Percentiles rank a stretch among this genome's conserved stretches.
These are phyloP conservation scores for Sporothrix dimorphospora DNA, from an alignment of 2,329 filamentous ascomycete genomes.

Conservation along the genomic window DNA sequence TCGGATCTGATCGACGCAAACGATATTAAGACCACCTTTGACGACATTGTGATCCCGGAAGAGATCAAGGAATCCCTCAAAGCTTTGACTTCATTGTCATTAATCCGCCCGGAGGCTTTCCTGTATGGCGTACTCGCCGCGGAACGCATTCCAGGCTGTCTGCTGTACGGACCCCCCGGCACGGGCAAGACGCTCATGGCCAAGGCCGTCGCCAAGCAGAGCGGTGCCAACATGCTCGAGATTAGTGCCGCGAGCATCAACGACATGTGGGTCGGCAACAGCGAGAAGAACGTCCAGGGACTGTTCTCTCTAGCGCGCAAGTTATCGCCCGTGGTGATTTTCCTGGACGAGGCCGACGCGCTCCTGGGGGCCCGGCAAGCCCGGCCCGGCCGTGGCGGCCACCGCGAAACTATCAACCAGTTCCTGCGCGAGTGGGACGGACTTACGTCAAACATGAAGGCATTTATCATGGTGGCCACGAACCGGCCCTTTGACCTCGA, in stretches of 20 bases:
- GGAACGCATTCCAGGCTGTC: slow-evolving; percentile 86
- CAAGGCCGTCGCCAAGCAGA: slow-evolving; percentile 70
- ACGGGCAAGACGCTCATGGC: slow-evolving; percentile 73
- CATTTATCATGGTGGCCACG: slow-evolving; percentile 98
- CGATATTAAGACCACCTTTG: slow-evolving; percentile 84
- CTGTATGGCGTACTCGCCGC: slow-evolving; percentile 89
- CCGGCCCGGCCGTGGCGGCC: slow-evolving; percentile 66
- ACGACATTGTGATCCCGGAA: slow-evolving; percentile 78
- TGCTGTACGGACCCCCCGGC: slow-evolving; percentile 86
- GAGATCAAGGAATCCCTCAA: slow-evolving; percentile 88
- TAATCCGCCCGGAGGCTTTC: slow-evolving; percentile 91
- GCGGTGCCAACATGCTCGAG: slow-evolving; percentile 76
- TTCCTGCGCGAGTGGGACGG: slow-evolving; percentile 98
- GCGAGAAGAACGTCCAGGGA: slow-evolving; percentile 92
- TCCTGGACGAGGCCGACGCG: slow-evolving; percentile 95
- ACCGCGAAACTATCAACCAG: slow-evolving; percentile 93
- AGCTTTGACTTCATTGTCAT: slow-evolving; percentile 82
- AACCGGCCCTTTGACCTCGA: slow-evolving; percentile 96
- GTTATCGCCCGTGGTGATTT: slow-evolving; percentile 87
- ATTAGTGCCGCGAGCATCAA: slow-evolving; percentile 90
- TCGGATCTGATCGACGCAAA: slow-evolving; percentile 79
- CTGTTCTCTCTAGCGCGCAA: slow-evolving; percentile 92
- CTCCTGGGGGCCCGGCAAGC: slow-evolving; percentile 79
- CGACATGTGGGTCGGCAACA: slow-evolving; percentile 94
- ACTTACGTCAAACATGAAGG: slow-evolving; percentile 70